These are phyloP conservation scores for Cylindrotheca closterium DNA, from an alignment of 108 stramenopile genomes.

Conservation along the genomic window DNA sequence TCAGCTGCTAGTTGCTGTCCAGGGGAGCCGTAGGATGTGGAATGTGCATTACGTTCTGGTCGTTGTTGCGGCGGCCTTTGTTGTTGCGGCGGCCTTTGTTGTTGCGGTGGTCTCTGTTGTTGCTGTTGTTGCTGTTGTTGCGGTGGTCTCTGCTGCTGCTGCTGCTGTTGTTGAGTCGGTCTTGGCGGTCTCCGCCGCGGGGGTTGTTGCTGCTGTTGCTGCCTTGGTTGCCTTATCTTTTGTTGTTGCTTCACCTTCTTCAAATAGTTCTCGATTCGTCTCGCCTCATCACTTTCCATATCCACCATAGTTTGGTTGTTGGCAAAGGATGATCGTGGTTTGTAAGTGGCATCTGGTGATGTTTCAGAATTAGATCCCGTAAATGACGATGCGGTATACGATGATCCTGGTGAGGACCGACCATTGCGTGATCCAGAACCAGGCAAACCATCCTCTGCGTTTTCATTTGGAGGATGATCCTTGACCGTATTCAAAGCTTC, in stretches of 20 bases:
- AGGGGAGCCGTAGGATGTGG: too few relatives aligned
- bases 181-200: too few relatives aligned
- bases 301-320: background rate
- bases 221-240: too few relatives aligned
- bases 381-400: background rate
- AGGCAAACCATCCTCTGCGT: background rate
- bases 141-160: too few relatives aligned
- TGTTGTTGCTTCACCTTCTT: background rate
- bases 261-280: background rate
- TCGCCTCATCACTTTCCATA: background rate
- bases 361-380: background rate
- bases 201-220: too few relatives aligned
- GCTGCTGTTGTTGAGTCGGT: too few relatives aligned
- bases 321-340: background rate
- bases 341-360: background rate
- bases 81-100: too few relatives aligned
- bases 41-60: too few relatives aligned
- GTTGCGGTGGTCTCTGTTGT: too few relatives aligned
- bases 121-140: too few relatives aligned
- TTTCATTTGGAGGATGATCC: background rate
- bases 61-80: too few relatives aligned
- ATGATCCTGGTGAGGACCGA: background rate
- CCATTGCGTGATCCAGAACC: background rate
- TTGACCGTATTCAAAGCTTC: background rate
- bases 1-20: too few relatives aligned